phyloP scores from a whole-genome alignment of 2,329 filamentous ascomycete species.

The Podosphaera fusca region DNA sequence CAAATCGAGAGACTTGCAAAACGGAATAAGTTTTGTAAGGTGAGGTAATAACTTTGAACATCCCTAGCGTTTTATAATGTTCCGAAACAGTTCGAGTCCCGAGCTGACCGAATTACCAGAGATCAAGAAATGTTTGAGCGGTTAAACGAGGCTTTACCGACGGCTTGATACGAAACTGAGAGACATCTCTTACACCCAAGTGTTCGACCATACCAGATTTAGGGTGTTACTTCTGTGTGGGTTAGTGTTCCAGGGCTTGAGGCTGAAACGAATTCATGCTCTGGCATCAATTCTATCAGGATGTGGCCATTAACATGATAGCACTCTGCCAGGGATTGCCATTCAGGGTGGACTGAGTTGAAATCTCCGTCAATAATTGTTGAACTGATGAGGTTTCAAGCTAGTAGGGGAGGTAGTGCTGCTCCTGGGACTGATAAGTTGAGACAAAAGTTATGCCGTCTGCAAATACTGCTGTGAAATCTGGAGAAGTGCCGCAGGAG shows the following conservation, averaged over 20 bases:
- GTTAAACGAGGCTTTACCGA: too few relatives aligned
- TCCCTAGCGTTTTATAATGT: too few relatives aligned
- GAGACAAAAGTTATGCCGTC: not conserved
- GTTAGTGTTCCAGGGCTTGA: not conserved
- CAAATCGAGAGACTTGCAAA: too few relatives aligned
- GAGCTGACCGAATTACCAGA: too few relatives aligned
- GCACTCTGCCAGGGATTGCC: not conserved
- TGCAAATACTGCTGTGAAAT: not conserved
- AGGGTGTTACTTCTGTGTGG: not conserved
- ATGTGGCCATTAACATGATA: not conserved
- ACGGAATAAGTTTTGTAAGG: too few relatives aligned
- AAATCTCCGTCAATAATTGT: not conserved
- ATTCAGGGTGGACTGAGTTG: not conserved
- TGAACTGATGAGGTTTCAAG: not conserved
- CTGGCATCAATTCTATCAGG: not conserved
- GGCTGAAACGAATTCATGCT: not conserved
- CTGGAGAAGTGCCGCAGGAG: not conserved
- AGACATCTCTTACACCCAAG: too few relatives aligned
- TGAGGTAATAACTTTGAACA: too few relatives aligned
- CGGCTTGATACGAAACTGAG: too few relatives aligned
- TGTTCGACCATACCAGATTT: not conserved
- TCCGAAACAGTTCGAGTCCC: too few relatives aligned
- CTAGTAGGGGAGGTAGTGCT: not conserved
- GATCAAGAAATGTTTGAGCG: too few relatives aligned
- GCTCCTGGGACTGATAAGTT: not conserved